phyloP scores from a whole-genome alignment of 768 basidiomycete species.

The Gloeostereum incarnatum region DNA sequence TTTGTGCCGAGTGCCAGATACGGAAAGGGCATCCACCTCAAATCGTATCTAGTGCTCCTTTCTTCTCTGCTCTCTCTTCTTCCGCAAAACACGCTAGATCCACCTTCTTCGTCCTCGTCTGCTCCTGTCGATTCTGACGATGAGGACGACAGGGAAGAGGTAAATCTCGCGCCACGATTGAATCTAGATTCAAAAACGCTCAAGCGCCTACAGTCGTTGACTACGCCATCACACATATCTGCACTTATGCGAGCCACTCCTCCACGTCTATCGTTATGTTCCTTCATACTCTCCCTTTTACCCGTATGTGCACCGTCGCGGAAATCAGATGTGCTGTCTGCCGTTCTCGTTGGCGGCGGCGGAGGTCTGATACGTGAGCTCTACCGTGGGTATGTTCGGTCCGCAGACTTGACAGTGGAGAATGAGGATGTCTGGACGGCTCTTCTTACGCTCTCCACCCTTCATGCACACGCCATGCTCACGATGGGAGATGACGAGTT shows the following conservation, averaged over 20 bases:
- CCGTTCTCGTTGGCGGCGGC: constrained; percentile 42
- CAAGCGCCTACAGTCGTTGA: constrained; percentile 53
- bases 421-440: constrained; percentile 43
- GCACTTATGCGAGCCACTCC: constrained; percentile 37
- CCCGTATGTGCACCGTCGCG: constrained; percentile 50
- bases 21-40: constrained; percentile 46
- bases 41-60: constrained; percentile 45
- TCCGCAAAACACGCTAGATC: constrained; percentile 45
- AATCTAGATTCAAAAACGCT: constrained; percentile 47
- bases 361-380: constrained; percentile 68
- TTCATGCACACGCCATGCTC: constrained; percentile 77
- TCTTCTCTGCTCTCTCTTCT: constrained; percentile 40
- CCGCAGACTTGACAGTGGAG: constrained; percentile 27
- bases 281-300: constrained; percentile 47
- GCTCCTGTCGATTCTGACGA: constrained; percentile 28
- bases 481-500: constrained; percentile 98
- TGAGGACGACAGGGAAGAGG: constrained; percentile 17
- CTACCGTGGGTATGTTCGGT: constrained; percentile 44
- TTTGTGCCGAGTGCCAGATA: constrained; percentile 61
- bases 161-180: constrained; percentile 28
- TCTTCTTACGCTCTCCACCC: constrained; percentile 67
- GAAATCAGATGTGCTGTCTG: constrained; percentile 47
- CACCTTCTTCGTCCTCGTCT: constrained; percentile 11
- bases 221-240: constrained; percentile 41
- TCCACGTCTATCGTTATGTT: constrained; percentile 1